Evolutionary conservation across 2,329 filamentous ascomycete species (phyloP), one percentile per base, ranked within the genome.

Genomic region (Sclerotinia nivalis): DNA sequence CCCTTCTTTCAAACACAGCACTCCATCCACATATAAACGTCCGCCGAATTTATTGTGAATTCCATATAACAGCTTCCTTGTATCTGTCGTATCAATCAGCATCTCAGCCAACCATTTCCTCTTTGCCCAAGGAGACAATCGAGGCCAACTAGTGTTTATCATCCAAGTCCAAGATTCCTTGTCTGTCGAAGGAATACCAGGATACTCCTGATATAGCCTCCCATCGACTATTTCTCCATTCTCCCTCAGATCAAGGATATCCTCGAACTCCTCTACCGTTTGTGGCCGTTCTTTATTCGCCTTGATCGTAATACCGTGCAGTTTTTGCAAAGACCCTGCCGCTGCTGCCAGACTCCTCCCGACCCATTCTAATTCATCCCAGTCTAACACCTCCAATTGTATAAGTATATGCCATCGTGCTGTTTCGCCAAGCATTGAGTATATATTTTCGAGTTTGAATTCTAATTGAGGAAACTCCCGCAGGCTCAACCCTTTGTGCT

Each of bases 91-190:
- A 72, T 77, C 76, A 50, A 77, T 62, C 65, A 78, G 66, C 75
- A 77, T 77, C 66, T 75, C 74, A 40, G 71, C 72, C 20, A 77
- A 62, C 76, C 76, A 78, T 22, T 72, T 74, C 65, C 76, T 74
- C 59, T 77, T 78, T 6, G 74, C 75, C 76, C 76, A 78, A 62
- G 75, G 72, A 15, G 75, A 75, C 52, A 78, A 74, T 54, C 73
- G 71, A 28, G 76, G 76, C 76, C 76, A 78, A 25, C 75, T 73
- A 4, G 76, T 77, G 66, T 75, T 75, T 18, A 76, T 69, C 18
- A 34, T 67, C 54, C 40, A 60, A 62, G 31, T 49, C 45, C 66
- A 13, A 28, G 13, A 52, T 52, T 18, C 45, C 34, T 40, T 62
- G 9, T 40, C 34, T 28, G 61, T 20, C 2, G 34, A 40, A 52